phyloP scores from a whole-genome alignment of 441 rosid genomes.

The California macrophylla region DNA sequence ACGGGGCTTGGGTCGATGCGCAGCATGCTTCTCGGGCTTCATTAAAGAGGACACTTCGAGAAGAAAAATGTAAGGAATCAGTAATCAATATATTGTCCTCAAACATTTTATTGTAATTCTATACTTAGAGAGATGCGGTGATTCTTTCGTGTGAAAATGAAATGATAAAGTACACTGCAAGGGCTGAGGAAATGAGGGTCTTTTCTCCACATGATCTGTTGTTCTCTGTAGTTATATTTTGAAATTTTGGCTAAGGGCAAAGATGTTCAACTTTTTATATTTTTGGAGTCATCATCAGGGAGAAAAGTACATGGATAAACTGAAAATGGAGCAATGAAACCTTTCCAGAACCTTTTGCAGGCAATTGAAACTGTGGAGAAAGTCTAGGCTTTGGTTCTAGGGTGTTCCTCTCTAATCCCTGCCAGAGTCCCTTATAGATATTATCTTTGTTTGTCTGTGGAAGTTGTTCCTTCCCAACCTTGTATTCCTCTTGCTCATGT shows the following conservation, averaged over 20 bases:
- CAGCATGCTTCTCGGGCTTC: neutral
- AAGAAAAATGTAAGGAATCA: neutral
- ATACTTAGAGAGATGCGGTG: too few species aligned
- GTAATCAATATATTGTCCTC: too few species aligned
- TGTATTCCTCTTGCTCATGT: neutral
- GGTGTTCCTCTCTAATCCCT: neutral
- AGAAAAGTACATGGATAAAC: neutral
- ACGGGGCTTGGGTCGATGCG: neutral
- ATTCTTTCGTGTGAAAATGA: too few species aligned
- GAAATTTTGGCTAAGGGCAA: too few species aligned
- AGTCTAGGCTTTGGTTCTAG: neutral
- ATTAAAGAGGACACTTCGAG: neutral
- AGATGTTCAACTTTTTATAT: too few species aligned
- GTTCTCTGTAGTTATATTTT: too few species aligned
- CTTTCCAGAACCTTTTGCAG: neutral
- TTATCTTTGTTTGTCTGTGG: neutral
- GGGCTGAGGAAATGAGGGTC: too few species aligned
- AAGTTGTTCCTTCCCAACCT: neutral
- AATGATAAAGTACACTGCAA: too few species aligned
- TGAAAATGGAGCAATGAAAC: neutral
- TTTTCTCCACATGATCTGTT: too few species aligned
- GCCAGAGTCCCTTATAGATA: neutral
- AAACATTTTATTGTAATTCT: too few species aligned
- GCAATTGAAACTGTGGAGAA: neutral
- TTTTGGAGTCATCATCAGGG: neutral